Percentiles rank a stretch among this genome's conserved stretches.
Conservation (phyloP, 2,329 filamentous ascomycete genomes). For the Beauveria rudraprayagi region DNA sequence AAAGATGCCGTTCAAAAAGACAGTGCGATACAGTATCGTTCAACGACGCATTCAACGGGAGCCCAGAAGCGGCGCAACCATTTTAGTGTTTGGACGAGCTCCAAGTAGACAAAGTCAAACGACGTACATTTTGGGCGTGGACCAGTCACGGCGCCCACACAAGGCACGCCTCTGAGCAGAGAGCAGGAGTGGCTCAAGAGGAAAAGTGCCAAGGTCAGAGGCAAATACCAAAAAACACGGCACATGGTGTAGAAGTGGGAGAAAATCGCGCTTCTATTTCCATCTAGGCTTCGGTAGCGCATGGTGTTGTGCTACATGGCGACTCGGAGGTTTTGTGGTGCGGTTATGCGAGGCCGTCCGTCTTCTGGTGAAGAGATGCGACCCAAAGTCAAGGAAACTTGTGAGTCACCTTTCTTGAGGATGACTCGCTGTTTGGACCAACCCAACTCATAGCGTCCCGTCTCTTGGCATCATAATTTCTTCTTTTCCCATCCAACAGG, state of each 20-base stretch:
- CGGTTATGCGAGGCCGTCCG: neutral
- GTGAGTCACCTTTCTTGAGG: no score
- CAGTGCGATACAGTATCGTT: no score
- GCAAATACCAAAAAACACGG: neutral
- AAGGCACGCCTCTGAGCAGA: neutral
- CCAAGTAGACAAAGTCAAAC: neutral
- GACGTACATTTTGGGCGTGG: neutral
- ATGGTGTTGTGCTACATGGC: neutral
- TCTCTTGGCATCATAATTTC: neutral
- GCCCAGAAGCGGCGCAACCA: neutral
- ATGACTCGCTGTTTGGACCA: no score
- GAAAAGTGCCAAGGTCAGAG: neutral
- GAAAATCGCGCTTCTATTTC: neutral
- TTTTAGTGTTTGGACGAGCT: neutral
- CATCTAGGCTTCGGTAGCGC: neutral
- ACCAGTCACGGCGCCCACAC: neutral
- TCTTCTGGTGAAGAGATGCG: neutral
- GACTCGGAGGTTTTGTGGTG: no score
- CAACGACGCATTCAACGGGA: neutral
- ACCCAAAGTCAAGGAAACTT: no score
- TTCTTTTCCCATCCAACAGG: neutral
- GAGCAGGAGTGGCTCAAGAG: neutral
- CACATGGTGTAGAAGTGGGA: neutral
- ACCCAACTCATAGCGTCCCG: no score
- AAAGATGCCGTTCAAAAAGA: neutral